Conservation (phyloP, 1,284 basidiomycete genomes). For the Waitea zeae region DNA sequence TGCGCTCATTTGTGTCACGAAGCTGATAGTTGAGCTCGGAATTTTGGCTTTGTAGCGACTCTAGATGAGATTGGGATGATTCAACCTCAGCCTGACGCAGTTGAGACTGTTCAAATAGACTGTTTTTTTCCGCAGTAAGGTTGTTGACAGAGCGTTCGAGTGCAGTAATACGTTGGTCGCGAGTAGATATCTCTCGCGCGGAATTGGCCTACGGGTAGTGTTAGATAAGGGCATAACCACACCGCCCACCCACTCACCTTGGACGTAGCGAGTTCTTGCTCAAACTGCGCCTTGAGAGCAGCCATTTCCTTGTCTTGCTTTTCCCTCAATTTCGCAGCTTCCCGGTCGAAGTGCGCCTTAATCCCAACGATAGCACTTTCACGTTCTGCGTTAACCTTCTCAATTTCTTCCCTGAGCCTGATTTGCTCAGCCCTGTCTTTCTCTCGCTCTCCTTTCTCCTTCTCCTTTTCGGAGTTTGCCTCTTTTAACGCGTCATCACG, state of each 20-base stretch:
- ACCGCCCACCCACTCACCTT: conserved; percentile 65
- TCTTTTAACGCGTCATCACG: conserved; percentile 63
- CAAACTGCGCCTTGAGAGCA: conserved; percentile 50
- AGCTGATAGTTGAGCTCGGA: conserved; percentile 78
- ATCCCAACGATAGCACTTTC: conserved; percentile 55
- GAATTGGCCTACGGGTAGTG: no score
- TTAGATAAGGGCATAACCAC: no score
- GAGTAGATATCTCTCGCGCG: conserved; percentile 48
- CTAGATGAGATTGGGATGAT: conserved; percentile 56
- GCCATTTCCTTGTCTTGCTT: conserved; percentile 58
- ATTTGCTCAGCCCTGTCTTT: conserved; percentile 44
- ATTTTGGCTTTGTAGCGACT: conserved; percentile 57
- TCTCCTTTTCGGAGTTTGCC: conserved; percentile 29
- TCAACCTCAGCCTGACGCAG: conserved; percentile 78
- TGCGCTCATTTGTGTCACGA: conserved; percentile 58
- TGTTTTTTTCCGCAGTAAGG: conserved; percentile 55
- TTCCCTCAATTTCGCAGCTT: conserved; percentile 43
- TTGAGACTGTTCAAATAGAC: conserved; percentile 73
- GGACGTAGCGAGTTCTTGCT: conserved; percentile 54
- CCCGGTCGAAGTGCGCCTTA: conserved; percentile 62
- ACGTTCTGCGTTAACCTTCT: conserved; percentile 41
- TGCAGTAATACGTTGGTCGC: conserved; percentile 43
- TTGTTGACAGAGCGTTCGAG: conserved; percentile 56
- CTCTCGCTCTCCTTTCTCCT: conserved; percentile 40
- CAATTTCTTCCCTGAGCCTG: conserved; percentile 39